Evolutionary conservation across 768 basidiomycete genomes (phyloP), one percentile per base, ranked within the genome.

Genomic region (Lentinula raphanica): DNA sequence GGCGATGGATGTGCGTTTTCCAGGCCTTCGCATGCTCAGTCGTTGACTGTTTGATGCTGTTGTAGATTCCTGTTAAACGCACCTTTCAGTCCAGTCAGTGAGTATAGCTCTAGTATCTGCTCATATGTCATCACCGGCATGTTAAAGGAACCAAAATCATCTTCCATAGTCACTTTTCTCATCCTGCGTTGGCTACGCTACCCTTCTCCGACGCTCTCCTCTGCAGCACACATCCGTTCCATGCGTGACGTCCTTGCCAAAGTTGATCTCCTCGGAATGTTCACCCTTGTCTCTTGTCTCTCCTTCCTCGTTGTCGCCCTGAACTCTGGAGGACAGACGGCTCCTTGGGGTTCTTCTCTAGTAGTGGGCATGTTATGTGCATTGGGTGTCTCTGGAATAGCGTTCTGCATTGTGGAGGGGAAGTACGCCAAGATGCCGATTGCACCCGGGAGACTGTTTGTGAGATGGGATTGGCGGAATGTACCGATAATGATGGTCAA

Each of bases 391-490:
- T 56, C 65, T 29, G 65, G 64, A 9, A 49, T 64, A 3, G 55
- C 48, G 1, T 68, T 69, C 45, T 56, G 66, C 23, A 42, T 68
- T 11, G 65, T 56, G 13, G 67, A 67, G 49, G 63, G 29, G 9
- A 29, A 32, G 39, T 62, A 60, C 40, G 66, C 65, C 11, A 46
- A 42, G 28, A 50, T 63, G 51, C 68, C 66, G 11, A 56, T 69
- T 9, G 65, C 63, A 2, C 67, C 68, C 8, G 46, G 65, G 38
- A 44, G 56, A 15, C 59, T 66, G 19, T 68, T 68, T 45, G 54
- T 58, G 23, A 44, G 62, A 58, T 69, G 68, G 68, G 62, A 62
- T 49, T 68, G 68, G 68, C 60, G 68, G 21, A 69, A 69, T 48
- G 66, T 68, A 3, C 63, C 67, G 6, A 51, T 69, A 23, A 65